These are phyloP conservation scores for Triglochin maritima DNA, from an alignment of 106 monocot genomes.

Conservation along the genomic window DNA sequence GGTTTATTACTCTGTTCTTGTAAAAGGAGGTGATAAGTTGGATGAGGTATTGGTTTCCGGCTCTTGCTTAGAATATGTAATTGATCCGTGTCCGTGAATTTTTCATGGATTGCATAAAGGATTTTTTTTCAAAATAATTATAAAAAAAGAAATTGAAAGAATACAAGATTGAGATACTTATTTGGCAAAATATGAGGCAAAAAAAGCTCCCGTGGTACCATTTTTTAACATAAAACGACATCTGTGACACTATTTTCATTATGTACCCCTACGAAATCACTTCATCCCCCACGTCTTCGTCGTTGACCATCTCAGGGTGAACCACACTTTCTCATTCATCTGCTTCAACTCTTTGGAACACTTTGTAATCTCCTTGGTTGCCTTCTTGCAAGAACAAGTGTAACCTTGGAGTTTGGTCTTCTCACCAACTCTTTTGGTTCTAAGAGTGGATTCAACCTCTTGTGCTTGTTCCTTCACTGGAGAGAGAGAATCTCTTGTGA, in stretches of 20 bases:
- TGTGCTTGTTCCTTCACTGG: slow-evolving; percentile 1
- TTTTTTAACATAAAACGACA: too few relatives aligned
- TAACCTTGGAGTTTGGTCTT: neutral
- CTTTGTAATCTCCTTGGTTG: slow-evolving; percentile 5
- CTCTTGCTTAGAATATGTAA: too few relatives aligned
- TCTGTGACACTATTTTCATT: too few relatives aligned
- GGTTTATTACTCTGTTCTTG: slow-evolving; percentile 88
- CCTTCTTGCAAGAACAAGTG: slow-evolving; percentile 3
- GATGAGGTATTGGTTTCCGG: slow-evolving; percentile 78
- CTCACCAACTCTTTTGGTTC: slow-evolving; percentile 8
- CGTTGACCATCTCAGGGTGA: neutral
- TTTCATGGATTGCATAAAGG: too few relatives aligned
- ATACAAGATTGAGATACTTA: too few relatives aligned
- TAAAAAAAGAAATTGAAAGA: too few relatives aligned
- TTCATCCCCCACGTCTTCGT: too few relatives aligned
- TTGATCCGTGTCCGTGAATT: too few relatives aligned
- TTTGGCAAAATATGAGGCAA: too few relatives aligned
- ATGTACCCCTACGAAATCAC: too few relatives aligned
- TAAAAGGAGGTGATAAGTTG: slow-evolving; percentile 84
- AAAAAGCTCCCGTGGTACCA: too few relatives aligned
- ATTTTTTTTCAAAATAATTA: too few relatives aligned
- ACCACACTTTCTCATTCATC: slow-evolving; percentile 5
- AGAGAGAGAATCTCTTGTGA: slow-evolving; percentile 1
- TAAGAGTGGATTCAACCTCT: slow-evolving; percentile 4
- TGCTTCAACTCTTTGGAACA: slow-evolving; percentile 8